phyloP scores from a whole-genome alignment of 2,329 filamentous ascomycete species.

The Penicillium fuscoglaucum region DNA sequence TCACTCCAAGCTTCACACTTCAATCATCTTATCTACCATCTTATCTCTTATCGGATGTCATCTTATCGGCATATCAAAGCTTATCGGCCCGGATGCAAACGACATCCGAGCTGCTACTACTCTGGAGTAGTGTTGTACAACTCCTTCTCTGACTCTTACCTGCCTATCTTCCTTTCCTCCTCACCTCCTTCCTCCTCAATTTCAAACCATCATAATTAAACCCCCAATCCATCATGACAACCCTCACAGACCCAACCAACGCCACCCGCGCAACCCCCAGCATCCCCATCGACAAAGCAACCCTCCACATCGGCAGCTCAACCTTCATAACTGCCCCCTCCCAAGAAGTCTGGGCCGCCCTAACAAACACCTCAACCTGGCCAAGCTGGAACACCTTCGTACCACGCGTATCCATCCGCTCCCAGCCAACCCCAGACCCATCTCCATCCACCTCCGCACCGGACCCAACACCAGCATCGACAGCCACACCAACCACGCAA shows the following conservation, averaged over 20 bases:
- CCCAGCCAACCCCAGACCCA: slow-evolving; percentile 35
- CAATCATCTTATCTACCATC: neutral
- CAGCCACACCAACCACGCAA: slow-evolving; percentile 9
- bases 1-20: neutral
- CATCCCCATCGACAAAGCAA: slow-evolving; percentile 33
- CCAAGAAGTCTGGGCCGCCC: slow-evolving; percentile 44
- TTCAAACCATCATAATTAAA: neutral
- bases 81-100: neutral
- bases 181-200: neutral
- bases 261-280: slow-evolving; percentile 32
- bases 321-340: slow-evolving; percentile 44
- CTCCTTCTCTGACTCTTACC: neutral
- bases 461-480: slow-evolving; percentile 12
- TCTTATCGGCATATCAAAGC: neutral
- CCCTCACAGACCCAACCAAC: slow-evolving; percentile 21
- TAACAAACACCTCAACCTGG: slow-evolving; percentile 50
- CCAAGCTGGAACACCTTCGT: slow-evolving; percentile 51
- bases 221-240: slow-evolving; percentile 6
- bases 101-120: neutral
- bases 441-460: slow-evolving; percentile 1
- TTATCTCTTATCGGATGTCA: neutral
- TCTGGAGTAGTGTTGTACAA: neutral
- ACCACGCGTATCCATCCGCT: slow-evolving; percentile 47
- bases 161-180: neutral
- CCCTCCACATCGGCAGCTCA: slow-evolving; percentile 36